Evolutionary conservation across 768 basidiomycete species (phyloP), one percentile per base, ranked within the genome.

Genomic region (Leucocoprinus birnbaumii): DNA sequence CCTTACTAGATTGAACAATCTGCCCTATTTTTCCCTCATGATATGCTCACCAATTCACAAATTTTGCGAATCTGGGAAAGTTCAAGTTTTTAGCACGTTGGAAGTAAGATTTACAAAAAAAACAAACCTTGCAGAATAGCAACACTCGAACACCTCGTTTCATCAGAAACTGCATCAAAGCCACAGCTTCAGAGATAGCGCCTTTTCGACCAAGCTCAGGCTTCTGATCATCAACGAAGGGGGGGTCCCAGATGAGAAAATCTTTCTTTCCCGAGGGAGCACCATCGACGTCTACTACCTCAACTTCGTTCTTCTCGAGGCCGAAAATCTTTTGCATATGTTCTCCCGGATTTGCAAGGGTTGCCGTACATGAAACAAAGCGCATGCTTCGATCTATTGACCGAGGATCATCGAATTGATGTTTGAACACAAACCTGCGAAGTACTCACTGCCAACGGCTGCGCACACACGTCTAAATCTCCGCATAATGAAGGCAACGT

Each of bases 331-430:
- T 79, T 56, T 73, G 74, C 91, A 95, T 94, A 61, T 94, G 89
- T 51, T 79, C 69, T 35, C 71, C 68, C 5, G 93, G 91, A 57
- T 91, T 87, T 4, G 84, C 74, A 42, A 96, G 86, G 0, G 93
- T 96, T 34, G 93, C 93, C 58, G 89, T 93, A 64, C 93, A 95
- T 11, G 91, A 93, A 5, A 95, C 81, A 63, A 91, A 93, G 16
- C 73, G 78, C 2, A 79, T 64, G 0, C 70, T 71, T 46, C 69
- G 68, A 62, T 91, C 90, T 89, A 24, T 21, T 25, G 22, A 21
- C 13, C 16, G 22, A 21, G 18, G 3, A 16, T n/a, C 13, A 25
- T 24, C 21, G n/a, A n/a, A 18, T 21, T 45, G 27, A 26, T 21
- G n/a, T 31, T 31, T 31, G 16, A 55, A 42, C 11, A 25, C 27